Evolutionary conservation across 106 monocot species (phyloP).

Genomic region (Narthecium ossifragum): DNA sequence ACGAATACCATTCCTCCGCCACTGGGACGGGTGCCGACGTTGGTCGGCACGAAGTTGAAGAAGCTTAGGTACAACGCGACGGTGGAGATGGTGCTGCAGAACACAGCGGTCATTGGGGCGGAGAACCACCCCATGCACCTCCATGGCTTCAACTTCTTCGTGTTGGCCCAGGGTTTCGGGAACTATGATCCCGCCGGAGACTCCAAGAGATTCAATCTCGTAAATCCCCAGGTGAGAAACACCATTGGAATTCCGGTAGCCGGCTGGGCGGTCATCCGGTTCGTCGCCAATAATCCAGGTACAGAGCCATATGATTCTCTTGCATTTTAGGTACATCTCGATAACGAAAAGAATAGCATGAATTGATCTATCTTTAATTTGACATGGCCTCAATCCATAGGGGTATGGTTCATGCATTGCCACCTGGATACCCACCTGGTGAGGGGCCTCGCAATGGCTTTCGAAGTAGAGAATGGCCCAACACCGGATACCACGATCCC

Average conservation of each 20-base stretch:
- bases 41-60: constrained; percentile 48
- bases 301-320: neutral
- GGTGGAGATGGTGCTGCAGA: constrained; percentile 69
- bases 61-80: constrained; percentile 41
- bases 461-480: constrained; percentile 46
- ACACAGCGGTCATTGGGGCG: constrained; percentile 44
- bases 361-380: neutral
- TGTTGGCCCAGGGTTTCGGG: constrained; percentile 69
- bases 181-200: constrained; percentile 34
- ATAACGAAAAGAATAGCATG: neutral
- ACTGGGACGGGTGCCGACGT: no score
- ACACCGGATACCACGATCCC: constrained; percentile 29
- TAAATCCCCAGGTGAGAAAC: constrained; percentile 56
- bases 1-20: neutral
- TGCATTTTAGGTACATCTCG: neutral
- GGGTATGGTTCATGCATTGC: constrained; percentile 67
- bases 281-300: constrained; percentile 76
- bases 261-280: constrained; percentile 79
- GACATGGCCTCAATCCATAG: constrained; percentile 5
- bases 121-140: constrained; percentile 71
- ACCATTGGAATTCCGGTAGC: constrained; percentile 61
- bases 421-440: constrained; percentile 51
- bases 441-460: constrained; percentile 38
- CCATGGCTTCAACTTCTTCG: constrained; percentile 65
- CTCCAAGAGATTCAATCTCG: constrained; percentile 39